Base-by-base conservation (phyloP, 306 rosid species). In the Sindora glabra region DNA sequence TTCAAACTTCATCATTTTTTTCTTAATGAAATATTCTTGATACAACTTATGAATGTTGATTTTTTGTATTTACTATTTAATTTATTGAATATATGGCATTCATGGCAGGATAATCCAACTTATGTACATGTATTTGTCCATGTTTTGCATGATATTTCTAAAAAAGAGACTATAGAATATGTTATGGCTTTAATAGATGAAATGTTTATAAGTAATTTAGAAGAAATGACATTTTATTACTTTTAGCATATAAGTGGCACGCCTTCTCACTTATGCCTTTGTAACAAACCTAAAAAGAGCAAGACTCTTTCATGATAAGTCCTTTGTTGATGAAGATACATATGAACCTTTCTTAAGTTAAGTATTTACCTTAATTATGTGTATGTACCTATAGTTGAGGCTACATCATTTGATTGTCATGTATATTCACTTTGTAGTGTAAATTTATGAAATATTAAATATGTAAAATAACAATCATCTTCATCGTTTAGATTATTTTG, bases 51-150 rank as follows among this genome's bases (percentile, higher is more conserved):
- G 27, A n/a, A 14, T 42, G 19, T 38, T 19, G 49, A n/a, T n/a
- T 13, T 59, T 8, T 26, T 12, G 25, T 52, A 52, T 65, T 12
- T 26, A 5, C 21, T 64, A 55, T 53, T 4, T 29, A 25, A 10
- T 68, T 23, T 36, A 21, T 64, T n/a, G n/a, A n/a, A n/a, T n/a
- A n/a, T n/a, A n/a, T n/a, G n/a, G n/a, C n/a, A n/a, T n/a, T n/a
- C n/a, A n/a, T 83, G 72, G 79, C 78, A 87, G 96, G 92, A 82
- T 75, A 92, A 92, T 56, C 85, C 89, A 1, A 83, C 89, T 64
- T 87, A 87, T 73, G 81, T 84, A 62, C 86, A 71, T 12, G 80
- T 87, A 11, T 87, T 87, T 54, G 81, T 87, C 69, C 79, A 74
- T 77, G 86, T 87, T 48, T 56, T 87, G 58, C 87, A 82, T 21